Conservation (phyloP, 2,329 filamentous ascomycete species). For the Epichloe elymi region DNA sequence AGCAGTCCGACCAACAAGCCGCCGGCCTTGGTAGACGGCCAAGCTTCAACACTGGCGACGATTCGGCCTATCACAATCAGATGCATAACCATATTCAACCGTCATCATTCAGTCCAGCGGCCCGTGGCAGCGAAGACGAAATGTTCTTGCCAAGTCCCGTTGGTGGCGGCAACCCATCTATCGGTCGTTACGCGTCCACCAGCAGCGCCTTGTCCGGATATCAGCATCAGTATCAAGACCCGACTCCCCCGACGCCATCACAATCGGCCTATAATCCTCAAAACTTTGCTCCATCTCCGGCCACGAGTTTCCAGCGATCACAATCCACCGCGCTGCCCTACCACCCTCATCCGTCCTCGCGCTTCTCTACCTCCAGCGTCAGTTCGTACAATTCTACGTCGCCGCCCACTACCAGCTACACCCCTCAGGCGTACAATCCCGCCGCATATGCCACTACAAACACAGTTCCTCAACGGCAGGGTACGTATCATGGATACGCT, state of each 20-base stretch:
- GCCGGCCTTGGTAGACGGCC: conserved; percentile 37
- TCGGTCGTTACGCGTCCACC: conserved; percentile 27
- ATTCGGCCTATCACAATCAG: conserved; percentile 40
- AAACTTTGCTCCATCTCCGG: conserved; percentile 33
- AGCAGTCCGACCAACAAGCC: conserved; percentile 8
- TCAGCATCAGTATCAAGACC: conserved; percentile 36
- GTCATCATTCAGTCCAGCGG: conserved; percentile 2
- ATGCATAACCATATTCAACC: conserved; percentile 15
- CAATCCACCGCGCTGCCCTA: conserved; percentile 40
- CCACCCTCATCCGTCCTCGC: conserved; percentile 28
- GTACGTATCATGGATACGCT: conserved; percentile 35
- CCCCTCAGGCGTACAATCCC: conserved; percentile 44
- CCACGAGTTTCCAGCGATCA: conserved; percentile 24
- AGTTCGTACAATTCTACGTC: conserved; percentile 15
- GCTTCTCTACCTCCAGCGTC: conserved; percentile 26
- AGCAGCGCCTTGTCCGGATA: conserved; percentile 36
- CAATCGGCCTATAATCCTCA: conserved; percentile 57
- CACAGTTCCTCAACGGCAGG: conserved; percentile 34
- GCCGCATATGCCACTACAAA: conserved; percentile 40
- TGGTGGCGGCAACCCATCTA: conserved; percentile 9
- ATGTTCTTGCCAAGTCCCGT: conserved; percentile 46
- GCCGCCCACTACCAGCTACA: conserved; percentile 30
- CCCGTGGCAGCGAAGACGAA: conserved; percentile 38
- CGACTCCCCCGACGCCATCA: conserved; percentile 29
- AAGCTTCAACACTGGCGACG: conserved; percentile 69